Percentiles rank a stretch among this genome's conserved stretches.
These are phyloP conservation scores for Candida golubevii DNA, from an alignment of 805 yeast genomes.

Conservation along the genomic window DNA sequence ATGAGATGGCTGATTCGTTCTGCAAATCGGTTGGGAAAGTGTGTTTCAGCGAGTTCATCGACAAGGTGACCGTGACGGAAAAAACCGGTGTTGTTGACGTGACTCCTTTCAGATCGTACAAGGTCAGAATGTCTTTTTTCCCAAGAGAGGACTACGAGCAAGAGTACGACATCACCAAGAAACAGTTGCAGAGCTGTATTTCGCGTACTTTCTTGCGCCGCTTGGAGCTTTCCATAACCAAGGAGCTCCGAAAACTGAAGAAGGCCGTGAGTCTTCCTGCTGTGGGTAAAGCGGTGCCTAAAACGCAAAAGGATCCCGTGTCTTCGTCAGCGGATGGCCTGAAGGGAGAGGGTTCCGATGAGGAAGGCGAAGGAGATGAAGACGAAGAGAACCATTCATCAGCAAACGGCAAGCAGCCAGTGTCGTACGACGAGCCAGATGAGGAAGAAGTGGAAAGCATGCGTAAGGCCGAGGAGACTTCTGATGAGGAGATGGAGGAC, in stretches of 20 bases:
- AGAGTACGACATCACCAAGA: conserved; percentile 85
- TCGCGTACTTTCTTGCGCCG: conserved; percentile 59
- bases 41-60: conserved; percentile 82
- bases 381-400: conserved; percentile 58
- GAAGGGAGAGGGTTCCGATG: conserved; percentile 24
- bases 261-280: conserved; percentile 53
- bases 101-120: conserved; percentile 64
- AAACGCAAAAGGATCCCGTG: too few species aligned
- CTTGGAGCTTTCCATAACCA: conserved; percentile 68
- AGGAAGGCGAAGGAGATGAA: conserved; percentile 47
- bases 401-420: conserved; percentile 73
- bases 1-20: conserved; percentile 87
- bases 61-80: conserved; percentile 80
- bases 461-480: conserved; percentile 76
- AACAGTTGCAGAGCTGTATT: conserved; percentile 68
- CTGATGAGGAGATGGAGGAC: conserved; percentile 55
- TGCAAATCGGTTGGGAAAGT: conserved; percentile 86
- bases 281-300: conserved; percentile 39
- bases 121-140: conserved; percentile 71
- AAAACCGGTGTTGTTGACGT: conserved; percentile 63
- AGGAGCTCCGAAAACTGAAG: conserved; percentile 80
- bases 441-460: conserved; percentile 90
- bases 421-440: conserved; percentile 91
- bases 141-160: conserved; percentile 69
- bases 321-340: conserved; percentile 2